Evolutionary conservation across 257 asterid genomes (phyloP).

Genomic region (Solanum chilense): DNA sequence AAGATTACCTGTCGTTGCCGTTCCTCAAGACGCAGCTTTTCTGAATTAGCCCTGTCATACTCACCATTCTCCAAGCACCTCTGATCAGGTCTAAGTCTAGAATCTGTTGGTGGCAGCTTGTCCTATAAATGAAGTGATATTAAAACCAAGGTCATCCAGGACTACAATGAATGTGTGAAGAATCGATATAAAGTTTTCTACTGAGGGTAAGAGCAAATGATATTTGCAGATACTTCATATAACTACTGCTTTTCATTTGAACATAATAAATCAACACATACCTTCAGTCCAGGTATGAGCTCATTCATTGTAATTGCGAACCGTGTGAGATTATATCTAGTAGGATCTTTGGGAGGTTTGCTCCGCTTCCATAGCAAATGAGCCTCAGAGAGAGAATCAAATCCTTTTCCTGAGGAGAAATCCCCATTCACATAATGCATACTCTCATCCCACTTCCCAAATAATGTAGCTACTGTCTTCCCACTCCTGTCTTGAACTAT

Average conservation of each 20-base stretch:
- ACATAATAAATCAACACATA: background rate
- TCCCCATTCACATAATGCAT: conserved; percentile 78
- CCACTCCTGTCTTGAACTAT: conserved; percentile 74
- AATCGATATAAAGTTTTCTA: background rate
- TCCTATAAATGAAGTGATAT: conserved; percentile 35
- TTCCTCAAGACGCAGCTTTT: conserved; percentile 80
- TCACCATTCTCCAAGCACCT: conserved; percentile 91
- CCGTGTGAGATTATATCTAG: conserved; percentile 82
- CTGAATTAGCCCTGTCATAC: conserved; percentile 72
- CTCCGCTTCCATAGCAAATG: conserved; percentile 79
- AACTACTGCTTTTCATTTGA: background rate
- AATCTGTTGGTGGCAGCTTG: conserved; percentile 91
- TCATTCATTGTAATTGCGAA: conserved; percentile 89
- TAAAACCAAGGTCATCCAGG: background rate
- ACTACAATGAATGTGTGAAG: background rate
- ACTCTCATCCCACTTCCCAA: conserved; percentile 98
- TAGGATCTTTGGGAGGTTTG: conserved; percentile 67
- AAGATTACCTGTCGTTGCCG: conserved; percentile 81
- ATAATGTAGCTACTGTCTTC: conserved; percentile 68
- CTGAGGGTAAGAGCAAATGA: background rate
- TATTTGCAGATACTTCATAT: background rate
- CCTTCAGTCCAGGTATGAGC: conserved; percentile 72
- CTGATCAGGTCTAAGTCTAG: conserved; percentile 95
- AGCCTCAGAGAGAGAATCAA: conserved; percentile 48
- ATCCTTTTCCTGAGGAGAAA: conserved; percentile 45